Conservation (phyloP, 2,329 filamentous ascomycete species). For the Pyrenophora tritici-repentis region DNA sequence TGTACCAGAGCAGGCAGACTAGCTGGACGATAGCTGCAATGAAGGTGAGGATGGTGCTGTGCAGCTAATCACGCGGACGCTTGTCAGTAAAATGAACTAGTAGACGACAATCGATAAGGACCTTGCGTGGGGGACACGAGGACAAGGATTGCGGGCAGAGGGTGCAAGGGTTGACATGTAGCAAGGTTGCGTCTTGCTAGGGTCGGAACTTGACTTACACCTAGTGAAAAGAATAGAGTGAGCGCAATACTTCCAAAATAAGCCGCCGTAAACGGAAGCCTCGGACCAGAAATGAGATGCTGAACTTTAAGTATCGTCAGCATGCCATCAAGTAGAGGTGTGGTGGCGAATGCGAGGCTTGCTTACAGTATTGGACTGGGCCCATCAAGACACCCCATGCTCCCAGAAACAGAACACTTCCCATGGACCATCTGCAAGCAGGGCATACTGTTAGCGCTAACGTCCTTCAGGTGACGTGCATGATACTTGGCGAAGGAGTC, state of each 20-base stretch:
- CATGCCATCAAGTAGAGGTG: slow-evolving; percentile 11
- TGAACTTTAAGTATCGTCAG: slow-evolving; percentile 55
- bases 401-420: slow-evolving; percentile 83
- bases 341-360: slow-evolving; percentile 31
- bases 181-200: slow-evolving; percentile 17
- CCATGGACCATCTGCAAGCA: slow-evolving; percentile 83
- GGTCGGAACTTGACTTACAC: slow-evolving; percentile 66
- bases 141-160: slow-evolving; percentile 32
- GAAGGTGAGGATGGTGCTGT: slow-evolving; percentile 82
- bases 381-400: slow-evolving; percentile 97
- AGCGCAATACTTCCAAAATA: slow-evolving; percentile 93
- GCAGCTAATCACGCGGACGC: slow-evolving; percentile 58
- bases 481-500: slow-evolving; percentile 27
- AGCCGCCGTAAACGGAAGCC: slow-evolving; percentile 88
- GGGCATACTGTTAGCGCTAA: slow-evolving; percentile 45
- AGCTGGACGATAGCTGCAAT: slow-evolving; percentile 84
- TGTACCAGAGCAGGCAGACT: slow-evolving; percentile 84
- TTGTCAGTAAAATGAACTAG: slow-evolving; percentile 41
- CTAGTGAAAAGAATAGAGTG: slow-evolving; percentile 89
- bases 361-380: slow-evolving; percentile 70
- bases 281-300: slow-evolving; percentile 81
- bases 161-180: slow-evolving; percentile 30
- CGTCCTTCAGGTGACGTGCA: slow-evolving; percentile 32
- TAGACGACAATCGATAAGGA: slow-evolving; percentile 39
- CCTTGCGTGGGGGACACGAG: slow-evolving; percentile 25